Base-by-base conservation (phyloP, 1,284 basidiomycete species). In the Stereum hirsutum region DNA sequence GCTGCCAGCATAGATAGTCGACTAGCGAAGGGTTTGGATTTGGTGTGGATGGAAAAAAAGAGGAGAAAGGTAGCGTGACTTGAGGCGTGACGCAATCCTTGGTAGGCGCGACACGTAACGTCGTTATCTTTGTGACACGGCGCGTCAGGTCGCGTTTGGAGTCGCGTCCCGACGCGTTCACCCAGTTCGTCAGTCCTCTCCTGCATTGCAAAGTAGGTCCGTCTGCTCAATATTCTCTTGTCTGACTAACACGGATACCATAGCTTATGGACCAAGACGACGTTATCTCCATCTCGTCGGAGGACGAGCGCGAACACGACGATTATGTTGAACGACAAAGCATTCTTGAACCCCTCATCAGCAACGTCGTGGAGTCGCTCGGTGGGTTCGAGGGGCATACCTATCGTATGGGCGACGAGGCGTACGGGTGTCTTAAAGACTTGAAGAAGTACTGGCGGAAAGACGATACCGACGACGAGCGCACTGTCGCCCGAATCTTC, bases 371-470 rank as follows among this genome's bases (percentile, higher is more conserved):
- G 25, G 78, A 82, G 49, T 86, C 87, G 1, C 68, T 89, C 0
- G 86, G 85, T 46, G 78, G 85, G 12, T 61, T 70, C 54, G 75
- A 89, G 61, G 75, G 70, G n/a, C 78, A 71, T 15, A 62, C 65
- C 5, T 94, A 94, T 59, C 68, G 83, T 36, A 78, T 90, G 48
- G 91, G 91, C 47, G 90, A 95, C 65, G 82, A 89, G 47, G 84
- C 78, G 15, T 68, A 75, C 44, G 87, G 85, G 1, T 96, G 93
- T 58, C 63, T 97, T 51, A 90, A 90, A 54, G 94, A 97, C 57
- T 69, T 97, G 51, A 97, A 97, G 68, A 89, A 84, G 54, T 75
- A 92, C 38, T 97, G 93, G 93, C 68, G 93, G 39, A 88, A 90
- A 59, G 94, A 97, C 60, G 93, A 96, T 57, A 83, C 81, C 0